phyloP scores from a whole-genome alignment of 805 yeast genomes.

The Candida gorgasii region DNA sequence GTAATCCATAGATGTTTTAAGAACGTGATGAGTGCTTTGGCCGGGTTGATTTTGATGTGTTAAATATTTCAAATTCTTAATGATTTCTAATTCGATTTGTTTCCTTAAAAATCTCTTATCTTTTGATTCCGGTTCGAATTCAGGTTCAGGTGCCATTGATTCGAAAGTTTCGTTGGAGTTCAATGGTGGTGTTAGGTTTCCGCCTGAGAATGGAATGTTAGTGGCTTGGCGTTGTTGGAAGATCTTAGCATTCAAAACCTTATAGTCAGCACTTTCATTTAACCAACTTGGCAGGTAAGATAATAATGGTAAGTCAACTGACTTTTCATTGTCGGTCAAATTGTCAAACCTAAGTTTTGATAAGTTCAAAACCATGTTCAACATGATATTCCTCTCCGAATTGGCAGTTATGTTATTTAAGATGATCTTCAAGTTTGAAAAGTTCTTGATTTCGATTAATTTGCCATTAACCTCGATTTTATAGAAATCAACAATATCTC shows the following conservation, averaged over 20 bases:
- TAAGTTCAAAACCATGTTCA: slow-evolving; percentile 13
- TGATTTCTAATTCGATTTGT: slow-evolving; percentile 14
- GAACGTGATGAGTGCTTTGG: not conserved
- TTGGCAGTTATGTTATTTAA: slow-evolving; percentile 14
- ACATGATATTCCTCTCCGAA: slow-evolving; percentile 14
- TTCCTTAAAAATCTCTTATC: slow-evolving; percentile 11
- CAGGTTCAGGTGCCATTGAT: not conserved
- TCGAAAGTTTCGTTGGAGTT: slow-evolving; percentile 3
- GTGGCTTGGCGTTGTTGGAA: slow-evolving; percentile 11
- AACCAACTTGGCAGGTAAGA: slow-evolving; percentile 17
- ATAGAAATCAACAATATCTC: slow-evolving; percentile 18
- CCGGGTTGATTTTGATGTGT: not conserved
- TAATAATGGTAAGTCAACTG: slow-evolving; percentile 16
- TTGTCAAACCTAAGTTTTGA: slow-evolving; percentile 15
- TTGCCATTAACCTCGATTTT: slow-evolving; percentile 27
- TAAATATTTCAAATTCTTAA: slow-evolving; percentile 9
- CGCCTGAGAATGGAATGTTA: slow-evolving; percentile 10
- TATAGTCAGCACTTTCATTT: slow-evolving; percentile 18
- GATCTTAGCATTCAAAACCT: slow-evolving; percentile 13
- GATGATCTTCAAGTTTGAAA: slow-evolving; percentile 15
- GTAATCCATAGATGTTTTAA: slow-evolving; percentile 1
- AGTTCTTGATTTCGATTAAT: slow-evolving; percentile 15
- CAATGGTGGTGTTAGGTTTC: slow-evolving; percentile 17
- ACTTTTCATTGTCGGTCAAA: slow-evolving; percentile 11
- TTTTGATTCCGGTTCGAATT: not conserved